Evolutionary conservation across 2,329 filamentous ascomycete species (phyloP).

Genomic region (Mollisia scopiformis): DNA sequence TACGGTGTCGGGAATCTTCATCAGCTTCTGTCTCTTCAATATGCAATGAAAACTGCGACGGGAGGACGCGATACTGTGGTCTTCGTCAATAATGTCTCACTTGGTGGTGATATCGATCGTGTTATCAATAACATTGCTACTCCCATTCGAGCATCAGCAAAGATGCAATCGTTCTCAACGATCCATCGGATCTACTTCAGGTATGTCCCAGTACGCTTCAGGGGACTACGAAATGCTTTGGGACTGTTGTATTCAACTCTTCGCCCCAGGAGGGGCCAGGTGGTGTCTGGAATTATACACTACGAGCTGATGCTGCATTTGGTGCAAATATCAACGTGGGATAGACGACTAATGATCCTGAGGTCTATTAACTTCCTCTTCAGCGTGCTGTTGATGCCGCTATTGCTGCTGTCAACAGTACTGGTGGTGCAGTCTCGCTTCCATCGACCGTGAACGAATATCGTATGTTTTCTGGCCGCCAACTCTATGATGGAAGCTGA

Average conservation of each 20-base stretch:
- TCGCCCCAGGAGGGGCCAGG: slow-evolving; percentile 70
- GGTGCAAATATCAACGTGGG: slow-evolving; percentile 65
- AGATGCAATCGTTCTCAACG: slow-evolving; percentile 54
- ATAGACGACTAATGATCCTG: slow-evolving; percentile 66
- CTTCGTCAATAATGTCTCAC: slow-evolving; percentile 73
- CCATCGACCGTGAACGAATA: slow-evolving; percentile 60
- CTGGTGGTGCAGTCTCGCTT: slow-evolving; percentile 41
- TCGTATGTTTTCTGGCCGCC: slow-evolving; percentile 28
- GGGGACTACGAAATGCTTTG: slow-evolving; percentile 72
- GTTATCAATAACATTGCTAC: slow-evolving; percentile 65
- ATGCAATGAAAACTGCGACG: slow-evolving; percentile 61
- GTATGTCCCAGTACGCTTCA: slow-evolving; percentile 64
- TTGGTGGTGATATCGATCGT: slow-evolving; percentile 68
- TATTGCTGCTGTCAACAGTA: slow-evolving; percentile 60
- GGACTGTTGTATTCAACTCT: slow-evolving; percentile 71
- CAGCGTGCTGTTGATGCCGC: slow-evolving; percentile 75
- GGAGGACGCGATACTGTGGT: slow-evolving; percentile 68
- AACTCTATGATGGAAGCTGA: neutral
- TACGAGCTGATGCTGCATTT: slow-evolving; percentile 73
- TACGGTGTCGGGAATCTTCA: slow-evolving; percentile 70
- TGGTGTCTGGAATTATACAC: slow-evolving; percentile 80
- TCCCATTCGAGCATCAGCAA: slow-evolving; percentile 46
- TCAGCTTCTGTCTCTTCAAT: slow-evolving; percentile 62
- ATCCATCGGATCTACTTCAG: slow-evolving; percentile 57
- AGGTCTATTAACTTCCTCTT: slow-evolving; percentile 76